Conservation (phyloP, 2,329 filamentous ascomycete genomes). For the Claviceps sp. region DNA sequence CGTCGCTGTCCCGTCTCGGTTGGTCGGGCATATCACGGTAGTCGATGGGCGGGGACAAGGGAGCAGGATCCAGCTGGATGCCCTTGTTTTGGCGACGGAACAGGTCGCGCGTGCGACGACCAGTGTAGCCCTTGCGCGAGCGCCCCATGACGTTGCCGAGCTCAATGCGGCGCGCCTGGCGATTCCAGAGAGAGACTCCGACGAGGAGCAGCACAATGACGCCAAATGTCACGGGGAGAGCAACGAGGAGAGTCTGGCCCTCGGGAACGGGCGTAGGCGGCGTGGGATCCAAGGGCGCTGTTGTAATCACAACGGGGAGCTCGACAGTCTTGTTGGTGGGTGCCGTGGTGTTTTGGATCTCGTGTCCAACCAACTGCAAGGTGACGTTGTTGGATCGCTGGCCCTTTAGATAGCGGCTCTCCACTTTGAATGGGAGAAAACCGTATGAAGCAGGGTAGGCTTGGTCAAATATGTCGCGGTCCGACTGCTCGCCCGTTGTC, state of each 20-base stretch:
- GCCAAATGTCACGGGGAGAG: conserved; percentile 36
- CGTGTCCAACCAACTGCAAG: conserved; percentile 26
- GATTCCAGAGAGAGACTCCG: conserved; percentile 44
- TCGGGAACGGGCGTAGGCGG: conserved; percentile 19
- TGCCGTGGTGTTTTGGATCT: conserved; percentile 18
- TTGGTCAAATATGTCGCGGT: conserved; percentile 21
- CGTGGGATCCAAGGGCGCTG: conserved; percentile 23
- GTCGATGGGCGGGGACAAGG: conserved; percentile 9
- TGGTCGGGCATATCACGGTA: conserved; percentile 12
- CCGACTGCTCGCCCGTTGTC: conserved; percentile 21
- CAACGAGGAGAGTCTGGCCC: conserved; percentile 35
- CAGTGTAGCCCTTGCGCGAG: conserved; percentile 28
- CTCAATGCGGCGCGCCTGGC: conserved; percentile 33
- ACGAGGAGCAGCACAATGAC: conserved; percentile 33
- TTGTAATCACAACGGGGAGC: conserved; percentile 23
- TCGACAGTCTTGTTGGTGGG: conserved; percentile 28
- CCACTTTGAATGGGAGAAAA: conserved; percentile 33
- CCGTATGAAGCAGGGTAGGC: conserved; percentile 28
- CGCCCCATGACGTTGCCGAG: conserved; percentile 40
- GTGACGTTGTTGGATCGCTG: conserved; percentile 30
- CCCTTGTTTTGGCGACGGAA: conserved; percentile 23
- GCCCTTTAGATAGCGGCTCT: conserved; percentile 15
- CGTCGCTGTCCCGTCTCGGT: conserved; percentile 29
- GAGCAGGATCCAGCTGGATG: conserved; percentile 31
- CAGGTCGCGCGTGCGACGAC: conserved; percentile 24